A percentile compares a stretch with the other conserved stretches of the same genome.
phyloP scores from a whole-genome alignment of 208 protist genomes.

The Sergeia podlipaevii region DNA sequence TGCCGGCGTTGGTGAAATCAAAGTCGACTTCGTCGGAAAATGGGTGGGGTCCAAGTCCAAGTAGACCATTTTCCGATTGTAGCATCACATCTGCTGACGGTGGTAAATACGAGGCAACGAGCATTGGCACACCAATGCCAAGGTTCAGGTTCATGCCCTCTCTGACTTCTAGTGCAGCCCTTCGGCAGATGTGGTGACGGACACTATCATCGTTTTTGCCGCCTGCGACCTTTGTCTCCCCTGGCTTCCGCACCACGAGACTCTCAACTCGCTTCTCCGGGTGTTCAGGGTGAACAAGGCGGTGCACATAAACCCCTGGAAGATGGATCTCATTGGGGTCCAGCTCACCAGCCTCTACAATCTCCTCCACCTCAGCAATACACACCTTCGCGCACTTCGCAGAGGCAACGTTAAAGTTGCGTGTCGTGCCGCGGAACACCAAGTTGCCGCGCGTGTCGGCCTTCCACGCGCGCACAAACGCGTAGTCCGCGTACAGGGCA shows the following conservation, averaged over 20 bases:
- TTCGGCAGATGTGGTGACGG: conserved; percentile 60
- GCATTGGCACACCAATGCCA: conserved; percentile 94
- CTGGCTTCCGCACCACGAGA: background rate
- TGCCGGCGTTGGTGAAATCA: conserved; percentile 95
- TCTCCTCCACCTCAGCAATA: conserved; percentile 94
- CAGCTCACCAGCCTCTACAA: conserved; percentile 84
- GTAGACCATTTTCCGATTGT: conserved; percentile 83
- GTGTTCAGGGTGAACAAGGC: conserved; percentile 49
- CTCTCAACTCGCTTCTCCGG: conserved; percentile 5
- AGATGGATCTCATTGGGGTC: conserved; percentile 89
- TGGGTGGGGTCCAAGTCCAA: conserved; percentile 91
- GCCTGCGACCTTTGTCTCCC: too few species aligned
- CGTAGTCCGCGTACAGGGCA: conserved; percentile 86
- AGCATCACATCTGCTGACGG: conserved; percentile 71
- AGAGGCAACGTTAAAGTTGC: conserved; percentile 90
- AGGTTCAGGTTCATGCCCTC: conserved; percentile 95
- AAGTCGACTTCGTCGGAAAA: conserved; percentile 60
- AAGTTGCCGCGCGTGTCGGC: conserved; percentile 75
- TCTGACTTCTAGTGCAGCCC: conserved; percentile 90
- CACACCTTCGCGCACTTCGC: conserved; percentile 83
- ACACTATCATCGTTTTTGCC: background rate
- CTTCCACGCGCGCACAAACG: conserved; percentile 91
- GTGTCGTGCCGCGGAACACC: conserved; percentile 78
- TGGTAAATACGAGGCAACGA: conserved; percentile 82
- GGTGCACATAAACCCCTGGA: conserved; percentile 89